Evolutionary conservation across 495 filamentous ascomycete genomes (phyloP), one percentile per base, ranked within the genome.

Genomic region (Penicillium lividum): DNA sequence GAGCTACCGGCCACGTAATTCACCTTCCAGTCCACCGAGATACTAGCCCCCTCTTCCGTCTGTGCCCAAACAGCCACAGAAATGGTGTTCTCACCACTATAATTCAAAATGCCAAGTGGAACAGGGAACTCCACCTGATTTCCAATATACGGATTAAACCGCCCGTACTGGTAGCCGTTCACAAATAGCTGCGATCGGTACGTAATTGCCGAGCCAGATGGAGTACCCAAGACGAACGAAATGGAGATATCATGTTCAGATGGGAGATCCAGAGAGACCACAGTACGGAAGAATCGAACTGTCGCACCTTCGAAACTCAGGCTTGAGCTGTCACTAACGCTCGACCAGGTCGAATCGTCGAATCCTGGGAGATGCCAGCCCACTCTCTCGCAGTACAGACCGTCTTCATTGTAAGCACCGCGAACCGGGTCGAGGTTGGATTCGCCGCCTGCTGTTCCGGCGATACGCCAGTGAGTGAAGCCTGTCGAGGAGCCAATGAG

Each of bases 351-450:
- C 28, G 62, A 60, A 28, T 65, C 78, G 44, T 86, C 83, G 49
- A 82, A 81, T 7, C 76, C 73, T 1, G 88, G 88, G 5, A 88
- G 77, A 61, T 89, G 85, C 67, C 76, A 88, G 10, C 88, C 88
- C 45, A 86, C 77, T 6, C 89, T 77, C 62, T 91, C 89, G n/a
- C 79, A 80, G 59, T 73, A 86, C 16, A 90, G 67, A 0, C 84
- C 88, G 49, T 88, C 88, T 73, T 92, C 89, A 61, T 92, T 93
- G 59, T 88, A 68, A n/a, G 84, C 86, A 30, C 89, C 88, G 53
- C 88, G 84, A 1, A 78, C 73, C 30, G 78, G 76, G 65, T 93
- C 89, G 10, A 71, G 54, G 67, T 90, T 89, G 34, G 82, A 70
- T 57, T 91, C 87, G 18, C 89, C 88, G 50, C 84, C 85, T 8